These are phyloP conservation scores for Talaromyces piceae DNA, from an alignment of 2,329 filamentous ascomycete species.

Conservation along the genomic window DNA sequence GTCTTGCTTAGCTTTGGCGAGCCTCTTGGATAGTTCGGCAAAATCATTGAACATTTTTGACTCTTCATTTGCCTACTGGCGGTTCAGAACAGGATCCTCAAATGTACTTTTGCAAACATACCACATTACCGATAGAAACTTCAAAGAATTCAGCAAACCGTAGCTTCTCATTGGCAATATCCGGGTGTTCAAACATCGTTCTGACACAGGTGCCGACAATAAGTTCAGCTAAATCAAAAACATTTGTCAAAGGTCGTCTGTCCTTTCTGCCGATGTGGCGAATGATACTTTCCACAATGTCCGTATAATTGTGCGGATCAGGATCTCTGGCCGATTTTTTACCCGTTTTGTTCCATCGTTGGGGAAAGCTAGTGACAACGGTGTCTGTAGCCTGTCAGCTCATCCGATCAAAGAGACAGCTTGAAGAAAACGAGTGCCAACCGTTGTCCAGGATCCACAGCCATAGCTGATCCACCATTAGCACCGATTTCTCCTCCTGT, in stretches of 20 bases:
- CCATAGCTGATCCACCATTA: slow-evolving; percentile 65
- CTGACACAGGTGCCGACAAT: neutral
- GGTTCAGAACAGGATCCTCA: neutral
- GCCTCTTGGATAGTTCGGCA: neutral
- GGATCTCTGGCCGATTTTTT: neutral
- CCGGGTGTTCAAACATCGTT: neutral
- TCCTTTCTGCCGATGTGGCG: slow-evolving; percentile 2
- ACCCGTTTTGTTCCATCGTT: neutral
- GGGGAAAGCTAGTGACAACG: neutral
- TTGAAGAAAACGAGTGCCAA: neutral
- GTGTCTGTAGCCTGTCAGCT: neutral
- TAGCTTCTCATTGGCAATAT: neutral
- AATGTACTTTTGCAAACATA: neutral
- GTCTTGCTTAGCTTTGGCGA: neutral
- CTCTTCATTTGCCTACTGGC: neutral
- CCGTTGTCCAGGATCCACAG: slow-evolving; percentile 36
- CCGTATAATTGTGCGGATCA: slow-evolving; percentile 4
- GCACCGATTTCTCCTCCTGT: slow-evolving; percentile 46
- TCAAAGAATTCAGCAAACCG: neutral
- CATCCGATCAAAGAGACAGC: too few species aligned
- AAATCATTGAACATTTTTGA: neutral
- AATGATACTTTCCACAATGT: slow-evolving; percentile 7
- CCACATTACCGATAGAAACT: neutral
- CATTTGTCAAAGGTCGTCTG: neutral
- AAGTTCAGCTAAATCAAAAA: neutral